A percentile compares a stretch with the other conserved stretches of the same genome.
phyloP scores from a whole-genome alignment of 2,329 filamentous ascomycete species.

The Pseudogymnoascus sp. region DNA sequence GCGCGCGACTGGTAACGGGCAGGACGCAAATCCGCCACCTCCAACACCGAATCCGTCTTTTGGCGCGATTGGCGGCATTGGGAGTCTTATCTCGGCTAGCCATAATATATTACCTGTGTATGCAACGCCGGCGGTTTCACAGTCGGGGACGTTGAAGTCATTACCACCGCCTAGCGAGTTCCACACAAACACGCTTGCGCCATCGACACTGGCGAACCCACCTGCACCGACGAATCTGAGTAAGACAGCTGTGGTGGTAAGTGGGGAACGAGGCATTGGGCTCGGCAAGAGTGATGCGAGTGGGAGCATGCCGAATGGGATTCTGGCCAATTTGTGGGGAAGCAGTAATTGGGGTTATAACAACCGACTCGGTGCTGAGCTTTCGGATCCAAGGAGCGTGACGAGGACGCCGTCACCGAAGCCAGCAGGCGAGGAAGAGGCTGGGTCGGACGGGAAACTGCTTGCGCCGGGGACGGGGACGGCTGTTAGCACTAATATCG shows the following conservation, averaged over 20 bases:
- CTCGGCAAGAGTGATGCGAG: conserved; percentile 50
- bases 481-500: not conserved
- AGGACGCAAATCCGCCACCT: conserved; percentile 24
- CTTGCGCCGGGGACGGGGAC: not conserved
- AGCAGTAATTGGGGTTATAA: conserved; percentile 71
- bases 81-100: conserved; percentile 76
- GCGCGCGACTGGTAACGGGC: conserved; percentile 55
- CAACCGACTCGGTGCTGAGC: conserved; percentile 38
- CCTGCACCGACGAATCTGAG: conserved; percentile 80
- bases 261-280: conserved; percentile 63
- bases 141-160: conserved; percentile 21
- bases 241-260: conserved; percentile 72
- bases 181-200: conserved; percentile 60
- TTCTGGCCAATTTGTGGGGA: conserved; percentile 92
- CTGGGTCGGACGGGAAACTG: not conserved
- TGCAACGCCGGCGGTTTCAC: conserved; percentile 30
- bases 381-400: not conserved
- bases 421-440: not conserved
- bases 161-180: conserved; percentile 35
- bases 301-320: conserved; percentile 70
- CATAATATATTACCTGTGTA: conserved; percentile 67
- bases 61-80: conserved; percentile 56
- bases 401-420: not conserved
- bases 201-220: conserved; percentile 71
- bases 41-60: conserved; percentile 32